Base-by-base conservation (phyloP, 1,139 yeast genomes). In the Diutina neorugosa region DNA sequence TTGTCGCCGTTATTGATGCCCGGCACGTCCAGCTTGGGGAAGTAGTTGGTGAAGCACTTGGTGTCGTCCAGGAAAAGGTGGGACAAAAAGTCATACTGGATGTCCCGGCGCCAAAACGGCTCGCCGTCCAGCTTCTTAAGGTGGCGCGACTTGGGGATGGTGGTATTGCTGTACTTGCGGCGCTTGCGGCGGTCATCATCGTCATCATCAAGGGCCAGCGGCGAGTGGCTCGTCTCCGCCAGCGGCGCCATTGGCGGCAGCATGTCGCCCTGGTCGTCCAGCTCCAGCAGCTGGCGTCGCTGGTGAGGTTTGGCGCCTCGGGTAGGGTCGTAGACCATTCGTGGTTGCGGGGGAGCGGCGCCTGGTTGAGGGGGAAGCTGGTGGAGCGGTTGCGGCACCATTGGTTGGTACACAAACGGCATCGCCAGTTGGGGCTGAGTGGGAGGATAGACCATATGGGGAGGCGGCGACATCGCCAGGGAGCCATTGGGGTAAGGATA, bases 71-170 rank as follows among this genome's bases (percentile, higher is more conserved):
- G 75, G 62, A 93, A 86, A 19, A 93, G 66, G 27, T 74, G 71
- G 52, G 74, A 72, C 54, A 93, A 69, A 60, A 91, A 87, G 60
- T 86, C 93, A 65, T 84, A 87, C 64, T 91, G 97, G 55, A 93
- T 84, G 62, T 93, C 98, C 56, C 72, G 78, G 52, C 98, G 75
- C 86, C 95, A 86, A 57, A 91, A 81, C 18, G 96, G 96, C 61
- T 87, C 96, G 4, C 98, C 97, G 63, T 93, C 98, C 18, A 82
- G 76, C 63, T 91, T 91, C 66, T 91, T 93, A 60, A 93, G 70
- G 64, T 87, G 96, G 7, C 48, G 48, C 16, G 48, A 23, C 19
- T 44, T 44, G 19, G 48, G 34, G n/a, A 44, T 21, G 19, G 48
- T 44, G 7, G 48, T 14, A 14, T 44, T 44, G 31, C 31, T 14